phyloP scores from a whole-genome alignment of 2,329 filamentous ascomycete species.

The Diaporthe batatas region DNA sequence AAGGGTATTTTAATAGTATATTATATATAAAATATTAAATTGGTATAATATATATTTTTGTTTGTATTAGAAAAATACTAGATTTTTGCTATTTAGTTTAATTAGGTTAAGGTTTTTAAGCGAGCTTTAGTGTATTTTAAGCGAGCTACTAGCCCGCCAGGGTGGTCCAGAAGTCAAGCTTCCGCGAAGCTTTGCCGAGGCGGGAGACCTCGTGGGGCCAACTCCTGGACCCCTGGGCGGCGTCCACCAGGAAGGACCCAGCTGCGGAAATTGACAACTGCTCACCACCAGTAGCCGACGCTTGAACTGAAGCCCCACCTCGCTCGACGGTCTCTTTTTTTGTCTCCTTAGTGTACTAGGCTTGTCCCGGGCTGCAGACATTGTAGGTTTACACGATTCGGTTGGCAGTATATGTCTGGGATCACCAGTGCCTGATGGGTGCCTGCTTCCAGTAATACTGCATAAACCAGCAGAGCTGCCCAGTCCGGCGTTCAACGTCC shows the following conservation, averaged over 20 bases:
- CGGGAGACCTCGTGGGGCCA: slow-evolving; percentile 11
- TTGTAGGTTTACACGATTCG: too few relatives aligned
- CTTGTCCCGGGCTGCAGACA: background rate
- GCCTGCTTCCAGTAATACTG: too few relatives aligned
- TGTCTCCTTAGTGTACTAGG: background rate
- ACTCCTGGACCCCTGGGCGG: background rate
- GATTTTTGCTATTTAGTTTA: too few relatives aligned
- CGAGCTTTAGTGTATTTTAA: too few relatives aligned
- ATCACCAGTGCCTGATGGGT: background rate
- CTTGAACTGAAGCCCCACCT: background rate
- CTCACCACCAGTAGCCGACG: background rate
- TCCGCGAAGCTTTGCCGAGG: slow-evolving; percentile 28
- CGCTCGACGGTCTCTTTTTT: background rate
- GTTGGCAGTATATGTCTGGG: background rate
- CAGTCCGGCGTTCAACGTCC: background rate
- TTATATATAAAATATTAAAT: too few relatives aligned
- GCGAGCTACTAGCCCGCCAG: too few relatives aligned
- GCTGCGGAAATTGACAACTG: slow-evolving; percentile 23
- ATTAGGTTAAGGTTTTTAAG: too few relatives aligned
- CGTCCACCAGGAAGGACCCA: background rate
- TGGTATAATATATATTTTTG: too few relatives aligned
- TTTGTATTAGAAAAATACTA: too few relatives aligned
- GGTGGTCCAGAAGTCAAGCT: slow-evolving; percentile 17
- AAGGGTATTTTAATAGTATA: too few relatives aligned
- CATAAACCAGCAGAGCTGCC: too few relatives aligned